Evolutionary conservation across 2,329 filamentous ascomycete genomes (phyloP), one percentile per base, ranked within the genome.

Genomic region (Ilyonectria sp.): DNA sequence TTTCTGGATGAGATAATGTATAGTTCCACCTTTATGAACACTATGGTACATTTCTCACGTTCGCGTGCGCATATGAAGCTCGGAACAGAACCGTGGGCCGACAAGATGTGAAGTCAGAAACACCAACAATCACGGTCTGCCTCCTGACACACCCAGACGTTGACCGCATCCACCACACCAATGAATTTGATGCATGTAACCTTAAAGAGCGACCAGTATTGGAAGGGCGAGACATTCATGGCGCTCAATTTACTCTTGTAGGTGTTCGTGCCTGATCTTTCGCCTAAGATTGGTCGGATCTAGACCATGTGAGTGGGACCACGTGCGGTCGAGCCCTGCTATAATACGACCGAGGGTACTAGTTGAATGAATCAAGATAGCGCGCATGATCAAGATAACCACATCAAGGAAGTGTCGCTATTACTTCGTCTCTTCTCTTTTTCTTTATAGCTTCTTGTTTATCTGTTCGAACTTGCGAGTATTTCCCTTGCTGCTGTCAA

Each of bases 311-410:
- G 44, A 59, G 68, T 68, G 68, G 69, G 70, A 55, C 69, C 71
- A 73, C 71, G 71, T 73, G 71, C 65, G 65, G 43, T 58, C 43
- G 55, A 69, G 60, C 55, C 26, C 44, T 55, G 47, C 60, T 71
- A 56, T 69, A 69, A 73, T 73, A 73, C 71, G 71, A 40, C 68
- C 56, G 43, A 19, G n/a, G 23, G 21, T 54, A 43, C 47, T 65
- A 68, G 66, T 26, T 43, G 10, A 55, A 63, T 37, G 23, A 23
- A 43, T 43, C 55, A 62, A 33, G 35, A 47, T 52, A 57, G 49
- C 55, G 60, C 52, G 69, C 63, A 71, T 68, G 49, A 69, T 43
- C 35, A 40, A 43, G 44, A 67, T 43, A 62, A 50, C 68, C 40
- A 40, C 53, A 10, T 31, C 15, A 10, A 50, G 10, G 47, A 29